phyloP scores from a whole-genome alignment of 306 rosid genomes.

The Lathyrus aphaca region DNA sequence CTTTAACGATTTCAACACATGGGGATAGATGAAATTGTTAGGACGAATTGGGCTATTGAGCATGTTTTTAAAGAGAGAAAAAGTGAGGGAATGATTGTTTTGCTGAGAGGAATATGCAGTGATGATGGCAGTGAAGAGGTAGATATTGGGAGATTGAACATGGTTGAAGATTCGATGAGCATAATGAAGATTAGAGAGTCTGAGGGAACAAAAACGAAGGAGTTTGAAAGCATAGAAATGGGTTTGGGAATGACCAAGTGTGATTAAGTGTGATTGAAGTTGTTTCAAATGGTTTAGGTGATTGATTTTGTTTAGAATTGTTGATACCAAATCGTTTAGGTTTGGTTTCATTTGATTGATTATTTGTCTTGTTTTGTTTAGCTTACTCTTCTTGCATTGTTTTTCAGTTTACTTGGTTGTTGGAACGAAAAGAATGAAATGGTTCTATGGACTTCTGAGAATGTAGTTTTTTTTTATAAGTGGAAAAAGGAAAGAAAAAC shows the following conservation, averaged over 20 bases:
- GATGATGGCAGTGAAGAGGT: conserved; percentile 71
- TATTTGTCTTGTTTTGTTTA: neutral
- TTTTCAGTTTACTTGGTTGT: neutral
- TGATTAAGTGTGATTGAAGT: conserved; percentile 58
- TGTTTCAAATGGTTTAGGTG: conserved; percentile 67
- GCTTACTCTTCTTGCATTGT: neutral
- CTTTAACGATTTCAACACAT: conserved; percentile 53
- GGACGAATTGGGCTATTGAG: conserved; percentile 44
- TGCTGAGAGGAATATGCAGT: conserved; percentile 63
- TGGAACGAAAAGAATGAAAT: neutral
- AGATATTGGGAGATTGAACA: conserved; percentile 57
- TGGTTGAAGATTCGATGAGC: conserved; percentile 64
- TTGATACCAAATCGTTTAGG: conserved; percentile 45
- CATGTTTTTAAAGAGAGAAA: conserved; percentile 56
- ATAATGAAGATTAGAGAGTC: conserved; percentile 58
- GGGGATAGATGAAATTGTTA: conserved; percentile 69
- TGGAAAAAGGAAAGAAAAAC: too few relatives aligned
- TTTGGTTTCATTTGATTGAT: conserved; percentile 26
- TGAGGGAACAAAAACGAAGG: conserved; percentile 58
- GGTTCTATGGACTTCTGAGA: too few relatives aligned
- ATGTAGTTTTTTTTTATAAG: too few relatives aligned
- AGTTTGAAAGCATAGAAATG: conserved; percentile 78
- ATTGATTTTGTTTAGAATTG: conserved; percentile 53
- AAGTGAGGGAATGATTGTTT: conserved; percentile 39
- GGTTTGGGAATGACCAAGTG: conserved; percentile 67